A percentile compares a stretch with the other conserved stretches of the same genome.
Evolutionary conservation across 495 filamentous ascomycete species (phyloP).

Genomic region (Podospora anserina): DNA sequence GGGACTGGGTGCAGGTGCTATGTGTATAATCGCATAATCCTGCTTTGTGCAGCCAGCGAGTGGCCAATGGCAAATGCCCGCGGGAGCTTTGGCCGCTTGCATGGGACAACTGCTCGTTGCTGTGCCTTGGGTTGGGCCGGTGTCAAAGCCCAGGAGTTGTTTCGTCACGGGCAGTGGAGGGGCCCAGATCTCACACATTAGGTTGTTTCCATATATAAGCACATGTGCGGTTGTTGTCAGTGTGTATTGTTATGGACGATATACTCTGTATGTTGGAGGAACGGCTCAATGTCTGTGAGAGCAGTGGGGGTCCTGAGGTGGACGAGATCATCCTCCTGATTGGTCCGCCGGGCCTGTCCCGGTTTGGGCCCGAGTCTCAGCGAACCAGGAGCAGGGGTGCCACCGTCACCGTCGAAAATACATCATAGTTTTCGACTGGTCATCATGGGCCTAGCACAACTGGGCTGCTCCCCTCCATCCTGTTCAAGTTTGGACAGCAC

Average conservation of each 20-base stretch:
- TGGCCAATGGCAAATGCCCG: background rate
- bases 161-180: background rate
- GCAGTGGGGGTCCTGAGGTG: background rate
- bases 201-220: too few relatives aligned
- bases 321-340: background rate
- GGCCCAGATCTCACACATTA: too few relatives aligned
- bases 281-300: too few relatives aligned
- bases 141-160: background rate
- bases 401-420: constrained; percentile 23
- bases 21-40: background rate
- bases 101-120: background rate
- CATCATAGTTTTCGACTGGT: constrained; percentile 21
- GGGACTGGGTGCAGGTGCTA: too few relatives aligned
- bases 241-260: too few relatives aligned
- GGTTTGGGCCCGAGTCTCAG: background rate
- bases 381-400: constrained; percentile 16
- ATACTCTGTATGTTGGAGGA: too few relatives aligned
- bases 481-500: background rate
- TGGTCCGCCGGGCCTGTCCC: background rate
- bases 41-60: background rate
- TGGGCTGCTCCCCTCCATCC: background rate
- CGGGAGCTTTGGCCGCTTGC: too few relatives aligned
- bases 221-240: too few relatives aligned
- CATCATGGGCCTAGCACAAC: background rate
- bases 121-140: constrained; percentile 14